Percentiles rank a stretch among this genome's conserved stretches.
These are phyloP conservation scores for Collybia sordida DNA, from an alignment of 768 basidiomycete genomes.

Conservation along the genomic window DNA sequence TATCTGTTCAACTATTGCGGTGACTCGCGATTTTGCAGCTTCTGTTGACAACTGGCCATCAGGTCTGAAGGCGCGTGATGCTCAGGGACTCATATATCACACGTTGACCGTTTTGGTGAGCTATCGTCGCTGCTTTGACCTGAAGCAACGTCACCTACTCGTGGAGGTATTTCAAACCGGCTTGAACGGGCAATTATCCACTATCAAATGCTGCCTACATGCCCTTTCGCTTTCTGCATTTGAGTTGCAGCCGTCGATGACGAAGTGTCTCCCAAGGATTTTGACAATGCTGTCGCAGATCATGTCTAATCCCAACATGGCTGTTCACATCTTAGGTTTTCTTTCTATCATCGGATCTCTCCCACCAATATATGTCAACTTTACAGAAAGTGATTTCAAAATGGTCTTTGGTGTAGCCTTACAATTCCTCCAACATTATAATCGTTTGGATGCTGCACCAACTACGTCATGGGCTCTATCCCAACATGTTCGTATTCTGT, in stretches of 20 bases:
- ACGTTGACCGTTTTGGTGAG: slow-evolving; percentile 85
- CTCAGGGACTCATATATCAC: slow-evolving; percentile 86
- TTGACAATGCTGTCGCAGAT: slow-evolving; percentile 89
- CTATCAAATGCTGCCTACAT: slow-evolving; percentile 88
- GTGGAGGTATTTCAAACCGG: slow-evolving; percentile 74
- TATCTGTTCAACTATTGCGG: slow-evolving; percentile 62
- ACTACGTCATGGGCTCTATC: slow-evolving; percentile 83
- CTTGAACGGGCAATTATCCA: slow-evolving; percentile 66
- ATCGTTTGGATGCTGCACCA: slow-evolving; percentile 54
- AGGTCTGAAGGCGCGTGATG: slow-evolving; percentile 71
- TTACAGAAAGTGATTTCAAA: slow-evolving; percentile 88
- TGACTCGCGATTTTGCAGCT: slow-evolving; percentile 54
- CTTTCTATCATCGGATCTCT: slow-evolving; percentile 84
- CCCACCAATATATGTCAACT: slow-evolving; percentile 79
- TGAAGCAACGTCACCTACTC: slow-evolving; percentile 62
- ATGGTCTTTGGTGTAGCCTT: slow-evolving; percentile 93
- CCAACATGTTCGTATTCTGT: slow-evolving; percentile 87
- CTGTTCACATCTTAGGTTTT: slow-evolving; percentile 95
- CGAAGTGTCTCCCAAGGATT: slow-evolving; percentile 74
- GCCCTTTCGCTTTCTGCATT: slow-evolving; percentile 86
- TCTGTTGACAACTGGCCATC: slow-evolving; percentile 59
- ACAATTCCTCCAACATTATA: slow-evolving; percentile 92
- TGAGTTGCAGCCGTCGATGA: slow-evolving; percentile 81
- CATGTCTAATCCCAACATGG: slow-evolving; percentile 91
- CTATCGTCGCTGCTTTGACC: slow-evolving; percentile 78